A percentile compares a stretch with the other conserved stretches of the same genome.
phyloP scores from a whole-genome alignment of 2,329 filamentous ascomycete genomes.

The Calonectria honghensis region DNA sequence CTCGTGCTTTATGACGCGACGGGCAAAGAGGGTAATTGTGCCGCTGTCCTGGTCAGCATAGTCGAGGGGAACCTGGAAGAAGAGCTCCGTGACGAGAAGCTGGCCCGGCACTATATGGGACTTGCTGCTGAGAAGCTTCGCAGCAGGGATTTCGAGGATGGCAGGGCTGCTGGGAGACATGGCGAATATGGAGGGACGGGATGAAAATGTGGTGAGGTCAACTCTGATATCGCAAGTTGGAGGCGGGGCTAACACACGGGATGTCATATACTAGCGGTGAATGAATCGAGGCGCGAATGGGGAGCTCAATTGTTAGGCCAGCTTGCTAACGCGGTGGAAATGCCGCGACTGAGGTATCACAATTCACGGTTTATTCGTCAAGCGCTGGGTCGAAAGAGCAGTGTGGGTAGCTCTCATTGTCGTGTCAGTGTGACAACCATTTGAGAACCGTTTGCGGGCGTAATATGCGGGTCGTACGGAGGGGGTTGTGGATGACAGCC shows the following conservation, averaged over 20 bases:
- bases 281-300: background rate
- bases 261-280: constrained; percentile 22
- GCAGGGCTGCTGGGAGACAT: constrained; percentile 38
- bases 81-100: constrained; percentile 85
- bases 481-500: constrained; percentile 16
- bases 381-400: background rate
- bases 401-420: constrained; percentile 5
- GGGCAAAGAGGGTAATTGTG: constrained; percentile 85
- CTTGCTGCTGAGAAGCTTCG: constrained; percentile 64
- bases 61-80: constrained; percentile 91
- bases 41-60: constrained; percentile 77
- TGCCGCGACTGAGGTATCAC: background rate
- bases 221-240: constrained; percentile 35
- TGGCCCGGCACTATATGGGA: constrained; percentile 74
- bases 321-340: background rate
- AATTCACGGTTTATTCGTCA: background rate
- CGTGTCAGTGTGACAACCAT: constrained; percentile 21
- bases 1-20: constrained; percentile 81
- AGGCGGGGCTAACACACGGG: constrained; percentile 43
- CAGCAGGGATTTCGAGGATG: constrained; percentile 58
- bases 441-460: constrained; percentile 20
- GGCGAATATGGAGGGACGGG: constrained; percentile 32
- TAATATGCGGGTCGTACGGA: constrained; percentile 36
- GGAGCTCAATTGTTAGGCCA: background rate
- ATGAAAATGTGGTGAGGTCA: constrained; percentile 24